These are phyloP conservation scores for Sugiyamaella paludigena DNA, from an alignment of 1,139 yeast species.

Conservation along the genomic window DNA sequence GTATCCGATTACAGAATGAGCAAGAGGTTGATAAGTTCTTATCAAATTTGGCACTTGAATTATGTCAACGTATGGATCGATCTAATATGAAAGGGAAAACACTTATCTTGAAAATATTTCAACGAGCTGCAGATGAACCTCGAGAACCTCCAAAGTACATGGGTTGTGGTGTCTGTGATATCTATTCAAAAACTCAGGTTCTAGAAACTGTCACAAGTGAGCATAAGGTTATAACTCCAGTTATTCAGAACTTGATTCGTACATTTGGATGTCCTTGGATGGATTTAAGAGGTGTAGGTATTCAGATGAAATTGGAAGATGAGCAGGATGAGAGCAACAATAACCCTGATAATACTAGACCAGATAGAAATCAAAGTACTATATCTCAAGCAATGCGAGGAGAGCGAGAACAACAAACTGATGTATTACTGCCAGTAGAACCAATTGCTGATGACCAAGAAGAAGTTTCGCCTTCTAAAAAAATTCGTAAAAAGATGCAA, in stretches of 20 bases:
- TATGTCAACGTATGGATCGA: slow-evolving; percentile 51
- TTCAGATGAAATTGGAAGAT: slow-evolving; percentile 54
- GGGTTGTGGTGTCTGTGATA: slow-evolving; percentile 82
- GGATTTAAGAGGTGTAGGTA: slow-evolving; percentile 77
- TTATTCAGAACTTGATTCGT: slow-evolving; percentile 56
- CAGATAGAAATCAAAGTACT: slow-evolving; percentile 1
- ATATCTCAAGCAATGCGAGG: neutral
- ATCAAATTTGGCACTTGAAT: slow-evolving; percentile 55
- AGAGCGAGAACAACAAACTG: neutral
- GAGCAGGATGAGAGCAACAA: slow-evolving; percentile 5
- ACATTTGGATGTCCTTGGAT: slow-evolving; percentile 57
- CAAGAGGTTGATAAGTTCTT: slow-evolving; percentile 65
- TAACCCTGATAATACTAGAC: neutral
- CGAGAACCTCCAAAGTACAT: slow-evolving; percentile 70
- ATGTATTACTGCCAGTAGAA: neutral
- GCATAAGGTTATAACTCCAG: slow-evolving; percentile 58
- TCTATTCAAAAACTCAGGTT: slow-evolving; percentile 55
- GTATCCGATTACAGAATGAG: slow-evolving; percentile 65
- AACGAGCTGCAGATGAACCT: slow-evolving; percentile 64
- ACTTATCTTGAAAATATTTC: slow-evolving; percentile 61
- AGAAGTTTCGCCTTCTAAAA: neutral
- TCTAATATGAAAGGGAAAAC: slow-evolving; percentile 54
- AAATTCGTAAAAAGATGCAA: neutral
- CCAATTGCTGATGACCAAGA: neutral
- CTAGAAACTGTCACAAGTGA: slow-evolving; percentile 68